Evolutionary conservation across 495 filamentous ascomycete species (phyloP).

Genomic region (Tricharina praecox): DNA sequence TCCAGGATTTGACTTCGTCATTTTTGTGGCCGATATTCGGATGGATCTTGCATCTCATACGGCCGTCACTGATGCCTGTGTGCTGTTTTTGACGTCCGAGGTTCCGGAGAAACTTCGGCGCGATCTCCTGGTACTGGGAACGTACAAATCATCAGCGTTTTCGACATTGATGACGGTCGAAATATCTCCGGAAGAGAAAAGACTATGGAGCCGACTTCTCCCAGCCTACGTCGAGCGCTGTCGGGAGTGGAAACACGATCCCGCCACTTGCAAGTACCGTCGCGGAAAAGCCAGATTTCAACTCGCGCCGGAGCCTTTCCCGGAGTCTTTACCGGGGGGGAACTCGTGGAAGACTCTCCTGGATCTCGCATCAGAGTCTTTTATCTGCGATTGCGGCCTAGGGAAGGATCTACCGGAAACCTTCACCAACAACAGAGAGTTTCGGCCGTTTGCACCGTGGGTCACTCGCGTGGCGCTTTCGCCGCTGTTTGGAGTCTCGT

Average conservation of each 20-base stretch:
- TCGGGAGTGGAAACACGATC: conserved; percentile 37
- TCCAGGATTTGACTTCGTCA: conserved; percentile 23
- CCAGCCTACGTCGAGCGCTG: conserved; percentile 39
- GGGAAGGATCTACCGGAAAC: conserved; percentile 22
- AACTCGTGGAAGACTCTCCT: too few species aligned
- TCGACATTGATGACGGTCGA: too few species aligned
- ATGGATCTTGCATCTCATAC: conserved; percentile 27
- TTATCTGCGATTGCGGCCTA: conserved; percentile 29
- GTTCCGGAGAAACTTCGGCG: too few species aligned
- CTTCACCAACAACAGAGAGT: conserved; percentile 19
- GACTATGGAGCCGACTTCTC: conserved; percentile 35
- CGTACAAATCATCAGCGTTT: conserved; percentile 24
- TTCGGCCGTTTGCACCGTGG: conserved; percentile 14
- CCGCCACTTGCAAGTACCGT: conserved; percentile 35
- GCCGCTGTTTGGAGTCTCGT: conserved; percentile 18
- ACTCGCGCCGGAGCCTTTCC: too few species aligned
- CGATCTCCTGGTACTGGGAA: too few species aligned
- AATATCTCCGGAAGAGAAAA: conserved; percentile 33
- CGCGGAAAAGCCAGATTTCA: too few species aligned
- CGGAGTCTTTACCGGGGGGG: too few species aligned
- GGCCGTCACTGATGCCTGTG: conserved; percentile 28
- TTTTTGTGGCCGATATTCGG: conserved; percentile 22
- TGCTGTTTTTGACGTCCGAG: too few species aligned
- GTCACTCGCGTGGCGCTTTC: conserved; percentile 21
- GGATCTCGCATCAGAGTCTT: too few species aligned